phyloP scores from a whole-genome alignment of 768 basidiomycete genomes.

The Omphalotus guepiniiformis region DNA sequence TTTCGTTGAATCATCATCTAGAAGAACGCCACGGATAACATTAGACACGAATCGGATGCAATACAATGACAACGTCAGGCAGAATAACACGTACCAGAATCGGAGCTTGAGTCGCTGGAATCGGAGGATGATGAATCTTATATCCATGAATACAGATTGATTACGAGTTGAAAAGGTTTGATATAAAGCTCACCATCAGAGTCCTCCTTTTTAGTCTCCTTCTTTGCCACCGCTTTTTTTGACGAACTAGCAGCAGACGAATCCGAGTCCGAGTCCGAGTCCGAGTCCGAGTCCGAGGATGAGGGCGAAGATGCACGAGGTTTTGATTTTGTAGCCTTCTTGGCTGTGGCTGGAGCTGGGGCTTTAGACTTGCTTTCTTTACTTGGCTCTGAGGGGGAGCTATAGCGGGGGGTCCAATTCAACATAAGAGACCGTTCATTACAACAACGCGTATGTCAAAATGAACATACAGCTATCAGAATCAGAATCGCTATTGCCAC shows the following conservation, averaged over 20 bases:
- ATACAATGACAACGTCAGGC: too few species aligned
- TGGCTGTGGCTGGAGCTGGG: too few species aligned
- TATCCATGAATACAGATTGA: conserved; percentile 12
- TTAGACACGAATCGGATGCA: too few species aligned
- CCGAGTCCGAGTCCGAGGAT: conserved; percentile 15
- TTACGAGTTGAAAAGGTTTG: too few species aligned
- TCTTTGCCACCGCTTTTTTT: background rate
- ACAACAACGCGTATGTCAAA: background rate
- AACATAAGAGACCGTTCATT: background rate
- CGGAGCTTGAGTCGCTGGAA: conserved; percentile 22
- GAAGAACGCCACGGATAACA: too few species aligned
- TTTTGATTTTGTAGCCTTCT: background rate
- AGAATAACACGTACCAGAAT: too few species aligned
- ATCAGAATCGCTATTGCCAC: conserved; percentile 10
- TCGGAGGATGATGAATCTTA: conserved; percentile 14
- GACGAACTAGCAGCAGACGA: too few species aligned
- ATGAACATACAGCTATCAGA: conserved; percentile 11
- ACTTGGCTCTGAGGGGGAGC: background rate
- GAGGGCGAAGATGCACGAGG: conserved; percentile 1
- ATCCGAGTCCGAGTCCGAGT: conserved; percentile 31
- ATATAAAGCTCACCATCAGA: too few species aligned
- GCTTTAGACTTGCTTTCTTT: background rate
- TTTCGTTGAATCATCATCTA: too few species aligned
- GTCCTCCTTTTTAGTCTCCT: conserved; percentile 2
- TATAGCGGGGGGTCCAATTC: background rate